Conservation (phyloP, 805 yeast genomes). For the Metschnikowia shivogae region DNA sequence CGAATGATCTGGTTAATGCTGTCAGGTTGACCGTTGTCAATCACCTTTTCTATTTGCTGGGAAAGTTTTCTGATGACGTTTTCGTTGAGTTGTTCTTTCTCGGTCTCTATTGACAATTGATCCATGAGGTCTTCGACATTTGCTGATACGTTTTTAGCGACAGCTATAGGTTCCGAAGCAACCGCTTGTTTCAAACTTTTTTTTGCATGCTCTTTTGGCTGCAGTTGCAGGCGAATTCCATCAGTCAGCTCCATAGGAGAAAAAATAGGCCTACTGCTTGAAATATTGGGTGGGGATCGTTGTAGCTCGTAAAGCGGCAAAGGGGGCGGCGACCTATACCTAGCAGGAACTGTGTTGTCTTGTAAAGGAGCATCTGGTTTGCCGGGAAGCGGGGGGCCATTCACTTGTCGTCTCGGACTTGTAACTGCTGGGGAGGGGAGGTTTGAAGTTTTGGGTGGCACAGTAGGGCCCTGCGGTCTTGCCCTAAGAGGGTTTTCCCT, state of each 20-base stretch:
- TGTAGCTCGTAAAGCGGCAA: conserved; percentile 7
- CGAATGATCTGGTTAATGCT: conserved; percentile 15
- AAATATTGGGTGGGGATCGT: not conserved
- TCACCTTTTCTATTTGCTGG: conserved; percentile 13
- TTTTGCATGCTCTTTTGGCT: not conserved
- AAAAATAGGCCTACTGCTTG: not conserved
- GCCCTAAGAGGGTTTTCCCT: conserved; percentile 24
- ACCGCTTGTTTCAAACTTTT: not conserved
- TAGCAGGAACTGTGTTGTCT: conserved; percentile 5
- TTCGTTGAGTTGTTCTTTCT: not conserved
- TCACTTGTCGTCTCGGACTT: conserved; percentile 6
- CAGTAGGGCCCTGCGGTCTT: conserved; percentile 29
- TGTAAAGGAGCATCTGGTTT: conserved; percentile 27
- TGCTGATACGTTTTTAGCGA: not conserved
- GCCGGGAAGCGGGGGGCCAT: conserved; percentile 26
- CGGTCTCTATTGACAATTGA: conserved; percentile 11
- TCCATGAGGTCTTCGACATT: conserved; percentile 19
- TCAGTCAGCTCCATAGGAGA: not conserved
- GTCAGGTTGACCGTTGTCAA: conserved; percentile 12
- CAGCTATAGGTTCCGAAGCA: not conserved
- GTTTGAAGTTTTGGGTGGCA: conserved; percentile 24
- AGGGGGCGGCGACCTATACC: conserved; percentile 11
- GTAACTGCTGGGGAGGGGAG: conserved; percentile 30
- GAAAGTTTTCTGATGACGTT: conserved; percentile 11
- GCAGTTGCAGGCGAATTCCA: not conserved